Percentiles rank a stretch among this genome's conserved stretches.
Evolutionary conservation across 371 early-diverging fungal species (phyloP).

Genomic region (Cokeromyces recurvatus): DNA sequence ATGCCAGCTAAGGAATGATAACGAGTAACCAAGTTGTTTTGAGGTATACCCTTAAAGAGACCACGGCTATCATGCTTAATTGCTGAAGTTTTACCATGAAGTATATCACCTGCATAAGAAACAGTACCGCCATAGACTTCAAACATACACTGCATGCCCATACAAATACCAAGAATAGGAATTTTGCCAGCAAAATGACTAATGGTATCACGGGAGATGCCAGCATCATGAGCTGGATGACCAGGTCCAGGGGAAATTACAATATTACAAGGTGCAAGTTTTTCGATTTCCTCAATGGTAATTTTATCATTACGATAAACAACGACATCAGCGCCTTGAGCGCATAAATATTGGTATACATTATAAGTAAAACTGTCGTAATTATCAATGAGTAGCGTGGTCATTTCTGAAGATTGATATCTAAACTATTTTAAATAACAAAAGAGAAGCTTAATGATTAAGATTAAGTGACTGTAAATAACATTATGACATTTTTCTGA

Average conservation of each 20-base stretch:
- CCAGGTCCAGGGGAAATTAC: constrained; percentile 97
- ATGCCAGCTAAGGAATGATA: constrained; percentile 95
- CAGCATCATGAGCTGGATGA: constrained; percentile 86
- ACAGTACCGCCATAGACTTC: constrained; percentile 93
- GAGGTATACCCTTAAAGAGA: constrained; percentile 77
- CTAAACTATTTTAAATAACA: constrained; percentile 2
- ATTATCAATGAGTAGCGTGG: constrained; percentile 91
- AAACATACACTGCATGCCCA: constrained; percentile 95
- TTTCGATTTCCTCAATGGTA: constrained; percentile 74
- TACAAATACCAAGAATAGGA: constrained; percentile 95
- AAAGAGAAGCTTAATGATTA: neutral
- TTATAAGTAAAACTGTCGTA: constrained; percentile 98
- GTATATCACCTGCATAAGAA: constrained; percentile 85
- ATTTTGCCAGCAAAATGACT: constrained; percentile 85
- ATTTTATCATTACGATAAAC: constrained; percentile 94
- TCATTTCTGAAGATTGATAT: constrained; percentile 31
- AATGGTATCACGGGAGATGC: constrained; percentile 84
- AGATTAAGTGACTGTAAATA: no score
- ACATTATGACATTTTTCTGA: no score
- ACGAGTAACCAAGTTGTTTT: constrained; percentile 82
- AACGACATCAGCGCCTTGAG: constrained; percentile 85
- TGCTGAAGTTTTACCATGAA: constrained; percentile 90
- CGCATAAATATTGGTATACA: constrained; percentile 89
- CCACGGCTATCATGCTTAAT: constrained; percentile 90
- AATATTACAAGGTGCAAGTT: constrained; percentile 83